Conservation (phyloP, 2,329 filamentous ascomycete species). For the Hypoxylon sp. region DNA sequence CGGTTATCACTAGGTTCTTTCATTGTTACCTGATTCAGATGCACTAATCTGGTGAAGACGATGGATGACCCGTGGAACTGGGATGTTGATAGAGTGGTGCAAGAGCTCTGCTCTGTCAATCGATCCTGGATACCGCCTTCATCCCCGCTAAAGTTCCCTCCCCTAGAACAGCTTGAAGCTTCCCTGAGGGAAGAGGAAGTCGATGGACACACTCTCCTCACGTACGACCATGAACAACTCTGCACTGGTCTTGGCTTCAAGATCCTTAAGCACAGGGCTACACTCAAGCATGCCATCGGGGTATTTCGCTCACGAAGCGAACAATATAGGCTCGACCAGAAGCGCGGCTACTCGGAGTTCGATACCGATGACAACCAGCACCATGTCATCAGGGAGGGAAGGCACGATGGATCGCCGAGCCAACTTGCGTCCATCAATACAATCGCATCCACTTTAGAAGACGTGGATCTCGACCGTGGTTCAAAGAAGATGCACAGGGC, state of each 20-base stretch:
- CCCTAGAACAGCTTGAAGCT: conserved; percentile 64
- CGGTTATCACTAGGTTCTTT: background rate
- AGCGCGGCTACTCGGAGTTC: conserved; percentile 37
- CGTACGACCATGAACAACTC: conserved; percentile 65
- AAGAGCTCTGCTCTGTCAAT: conserved; percentile 69
- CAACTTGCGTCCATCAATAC: background rate
- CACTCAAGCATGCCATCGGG: conserved; percentile 68
- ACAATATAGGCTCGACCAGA: conserved; percentile 56
- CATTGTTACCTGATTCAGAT: background rate
- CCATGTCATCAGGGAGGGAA: background rate
- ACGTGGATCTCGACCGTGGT: background rate
- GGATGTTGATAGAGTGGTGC: conserved; percentile 74
- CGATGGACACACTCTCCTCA: conserved; percentile 73
- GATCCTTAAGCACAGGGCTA: conserved; percentile 67
- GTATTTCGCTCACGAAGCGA: conserved; percentile 65
- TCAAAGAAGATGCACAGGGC: background rate
- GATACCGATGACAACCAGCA: conserved; percentile 29
- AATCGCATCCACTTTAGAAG: background rate
- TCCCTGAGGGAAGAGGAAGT: conserved; percentile 71
- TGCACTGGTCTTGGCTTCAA: conserved; percentile 67
- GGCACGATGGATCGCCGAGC: background rate
- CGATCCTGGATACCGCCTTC: conserved; percentile 60
- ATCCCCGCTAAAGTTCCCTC: conserved; percentile 58
- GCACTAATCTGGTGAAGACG: conserved; percentile 21
- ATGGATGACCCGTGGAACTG: conserved; percentile 78